Percentiles rank a stretch among this genome's conserved stretches.
Evolutionary conservation across 345 rosid genomes (phyloP).

Genomic region (Brassica juncea): DNA sequence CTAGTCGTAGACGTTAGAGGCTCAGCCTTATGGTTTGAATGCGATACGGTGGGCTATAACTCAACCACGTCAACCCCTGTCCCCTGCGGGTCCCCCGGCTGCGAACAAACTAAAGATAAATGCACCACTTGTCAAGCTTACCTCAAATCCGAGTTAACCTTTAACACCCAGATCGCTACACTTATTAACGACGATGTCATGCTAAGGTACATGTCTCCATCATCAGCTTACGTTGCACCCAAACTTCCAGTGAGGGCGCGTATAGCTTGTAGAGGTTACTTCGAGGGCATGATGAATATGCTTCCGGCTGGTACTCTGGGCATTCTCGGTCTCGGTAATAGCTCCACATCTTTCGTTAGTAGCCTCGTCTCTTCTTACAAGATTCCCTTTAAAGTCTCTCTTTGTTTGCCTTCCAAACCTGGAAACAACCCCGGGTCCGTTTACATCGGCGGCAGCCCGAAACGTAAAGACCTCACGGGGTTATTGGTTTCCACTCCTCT

Average conservation of each 20-base stretch:
- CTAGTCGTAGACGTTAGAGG: neutral
- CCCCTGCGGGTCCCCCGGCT: neutral
- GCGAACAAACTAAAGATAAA: neutral
- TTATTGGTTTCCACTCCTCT: neutral
- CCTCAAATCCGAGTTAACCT: neutral
- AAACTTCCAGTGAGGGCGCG: neutral
- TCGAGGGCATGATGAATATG: neutral
- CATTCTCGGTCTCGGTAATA: neutral
- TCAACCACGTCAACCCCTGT: neutral
- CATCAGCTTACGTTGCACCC: neutral
- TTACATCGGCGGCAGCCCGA: neutral
- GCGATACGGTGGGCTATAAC: neutral
- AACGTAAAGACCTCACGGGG: neutral
- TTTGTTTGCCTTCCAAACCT: neutral
- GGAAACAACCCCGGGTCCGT: neutral
- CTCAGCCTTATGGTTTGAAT: neutral
- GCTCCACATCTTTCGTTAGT: neutral
- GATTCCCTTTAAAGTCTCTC: neutral
- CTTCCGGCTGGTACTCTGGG: neutral
- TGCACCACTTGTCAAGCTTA: neutral
- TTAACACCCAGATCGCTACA: neutral
- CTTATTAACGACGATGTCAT: neutral
- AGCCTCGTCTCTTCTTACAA: neutral
- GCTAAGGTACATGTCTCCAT: neutral
- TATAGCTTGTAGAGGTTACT: neutral